phyloP scores from a whole-genome alignment of 1,139 yeast genomes.

The Ogataea hybrid region DNA sequence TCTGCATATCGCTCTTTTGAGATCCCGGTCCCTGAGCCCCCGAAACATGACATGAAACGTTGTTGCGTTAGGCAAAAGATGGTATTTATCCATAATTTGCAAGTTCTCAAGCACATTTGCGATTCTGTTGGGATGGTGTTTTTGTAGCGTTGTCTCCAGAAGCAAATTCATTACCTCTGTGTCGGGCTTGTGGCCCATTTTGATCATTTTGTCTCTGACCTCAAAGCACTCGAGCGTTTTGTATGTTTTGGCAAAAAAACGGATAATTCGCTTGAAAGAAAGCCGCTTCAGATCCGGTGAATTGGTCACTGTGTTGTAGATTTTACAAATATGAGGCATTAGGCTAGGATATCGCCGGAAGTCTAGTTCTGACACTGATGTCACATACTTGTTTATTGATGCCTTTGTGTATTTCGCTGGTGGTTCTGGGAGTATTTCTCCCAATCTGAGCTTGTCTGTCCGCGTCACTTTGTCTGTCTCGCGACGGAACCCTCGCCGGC shows the following conservation, averaged over 20 bases:
- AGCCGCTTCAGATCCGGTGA: conserved; percentile 6
- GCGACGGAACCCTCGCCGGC: conserved; percentile 1
- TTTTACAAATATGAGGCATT: conserved; percentile 3
- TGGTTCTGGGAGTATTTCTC: conserved; percentile 7
- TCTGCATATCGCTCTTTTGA: conserved; percentile 1
- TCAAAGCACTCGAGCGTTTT: conserved; percentile 12
- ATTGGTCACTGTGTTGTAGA: conserved; percentile 10
- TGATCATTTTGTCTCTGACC: conserved; percentile 14
- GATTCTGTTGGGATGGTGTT: conserved; percentile 10
- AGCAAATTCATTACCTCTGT: conserved; percentile 13
- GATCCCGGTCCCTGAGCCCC: conserved; percentile 5
- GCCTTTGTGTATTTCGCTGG: conserved; percentile 3
- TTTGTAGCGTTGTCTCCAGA: conserved; percentile 7
- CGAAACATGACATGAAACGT: conserved; percentile 10
- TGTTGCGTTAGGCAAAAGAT: conserved; percentile 8
- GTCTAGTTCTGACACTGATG: conserved; percentile 7
- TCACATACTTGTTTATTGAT: conserved; percentile 10
- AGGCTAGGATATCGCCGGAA: conserved; percentile 6
- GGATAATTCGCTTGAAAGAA: conserved; percentile 12
- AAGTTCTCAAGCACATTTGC: conserved; percentile 12
- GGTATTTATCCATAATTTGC: conserved; percentile 2
- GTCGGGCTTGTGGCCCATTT: conserved; percentile 9
- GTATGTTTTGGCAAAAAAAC: conserved; percentile 11
- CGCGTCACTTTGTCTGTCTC: conserved; percentile 6
- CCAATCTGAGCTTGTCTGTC: conserved; percentile 3